These are phyloP conservation scores for Mytilinidion resinicola DNA, from an alignment of 495 filamentous ascomycete genomes.

Conservation along the genomic window DNA sequence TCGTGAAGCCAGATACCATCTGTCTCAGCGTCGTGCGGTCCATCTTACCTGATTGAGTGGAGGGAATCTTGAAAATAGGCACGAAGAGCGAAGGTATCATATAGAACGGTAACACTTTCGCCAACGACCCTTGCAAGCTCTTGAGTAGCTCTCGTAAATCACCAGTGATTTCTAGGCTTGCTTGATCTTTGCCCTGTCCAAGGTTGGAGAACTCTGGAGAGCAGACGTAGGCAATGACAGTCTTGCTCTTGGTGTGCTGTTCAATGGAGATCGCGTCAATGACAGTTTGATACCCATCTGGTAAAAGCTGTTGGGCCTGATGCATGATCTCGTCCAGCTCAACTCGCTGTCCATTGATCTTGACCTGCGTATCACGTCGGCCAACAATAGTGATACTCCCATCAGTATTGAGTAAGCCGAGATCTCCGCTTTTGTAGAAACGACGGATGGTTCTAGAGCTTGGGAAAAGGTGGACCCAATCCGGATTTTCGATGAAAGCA, in stretches of 20 bases:
- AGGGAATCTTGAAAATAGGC: conserved; percentile 12
- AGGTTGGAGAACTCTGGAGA: not conserved
- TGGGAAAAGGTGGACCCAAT: conserved; percentile 9
- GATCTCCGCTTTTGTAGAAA: conserved; percentile 41
- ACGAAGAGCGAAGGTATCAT: conserved; percentile 24
- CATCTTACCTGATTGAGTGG: conserved; percentile 16
- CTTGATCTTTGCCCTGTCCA: not conserved
- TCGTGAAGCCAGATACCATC: conserved; percentile 38
- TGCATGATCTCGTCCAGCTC: conserved; percentile 40
- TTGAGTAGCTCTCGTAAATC: conserved; percentile 3
- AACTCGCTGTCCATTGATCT: conserved; percentile 44
- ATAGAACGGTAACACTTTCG: conserved; percentile 13
- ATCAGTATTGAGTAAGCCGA: conserved; percentile 31
- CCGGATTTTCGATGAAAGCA: conserved; percentile 29
- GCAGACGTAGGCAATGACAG: conserved; percentile 10
- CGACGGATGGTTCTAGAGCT: conserved; percentile 11
- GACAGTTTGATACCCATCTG: conserved; percentile 8
- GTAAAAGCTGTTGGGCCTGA: conserved; percentile 1
- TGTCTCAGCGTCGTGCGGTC: conserved; percentile 7
- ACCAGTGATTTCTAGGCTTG: conserved; percentile 6
- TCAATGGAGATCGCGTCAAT: conserved; percentile 7
- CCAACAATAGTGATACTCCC: conserved; percentile 42
- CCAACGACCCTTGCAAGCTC: conserved; percentile 5
- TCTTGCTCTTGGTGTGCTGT: conserved; percentile 6
- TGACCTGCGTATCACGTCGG: conserved; percentile 44